Percentiles rank a stretch among this genome's conserved stretches.
These are phyloP conservation scores for Fusarium scirpi DNA, from an alignment of 2,329 filamentous ascomycete genomes.

Conservation along the genomic window DNA sequence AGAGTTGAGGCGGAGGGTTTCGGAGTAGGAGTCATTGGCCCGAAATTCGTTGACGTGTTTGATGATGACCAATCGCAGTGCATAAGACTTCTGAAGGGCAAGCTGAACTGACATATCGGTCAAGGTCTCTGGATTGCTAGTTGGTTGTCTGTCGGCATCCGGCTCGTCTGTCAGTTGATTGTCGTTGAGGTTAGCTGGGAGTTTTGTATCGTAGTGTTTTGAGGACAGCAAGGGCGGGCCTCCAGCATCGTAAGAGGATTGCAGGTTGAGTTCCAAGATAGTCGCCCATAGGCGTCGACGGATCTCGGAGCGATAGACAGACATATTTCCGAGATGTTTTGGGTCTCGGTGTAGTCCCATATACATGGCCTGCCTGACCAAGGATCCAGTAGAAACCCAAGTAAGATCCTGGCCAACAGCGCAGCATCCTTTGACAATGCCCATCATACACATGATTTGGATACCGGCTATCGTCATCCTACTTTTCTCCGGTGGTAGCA, in stretches of 20 bases:
- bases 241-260: constrained; percentile 63
- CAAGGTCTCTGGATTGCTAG: constrained; percentile 29
- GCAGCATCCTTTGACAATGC: constrained; percentile 62
- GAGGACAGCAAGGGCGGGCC: constrained; percentile 61
- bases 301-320: constrained; percentile 63
- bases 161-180: constrained; percentile 59
- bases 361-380: constrained; percentile 66
- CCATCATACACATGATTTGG: constrained; percentile 65
- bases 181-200: constrained; percentile 65
- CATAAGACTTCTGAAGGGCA: constrained; percentile 58
- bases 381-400: constrained; percentile 63
- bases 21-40: constrained; percentile 58
- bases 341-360: constrained; percentile 72
- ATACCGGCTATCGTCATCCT: constrained; percentile 62
- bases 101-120: constrained; percentile 65
- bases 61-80: constrained; percentile 58
- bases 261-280: constrained; percentile 65
- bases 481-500: constrained; percentile 60
- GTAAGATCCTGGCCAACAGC: constrained; percentile 63
- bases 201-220: constrained; percentile 63
- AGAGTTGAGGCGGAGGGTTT: constrained; percentile 60
- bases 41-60: constrained; percentile 61
- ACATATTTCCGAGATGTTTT: constrained; percentile 60
- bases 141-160: constrained; percentile 37
- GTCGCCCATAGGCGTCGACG: constrained; percentile 68